phyloP scores from a whole-genome alignment of 805 yeast species.

The Candida ficus region DNA sequence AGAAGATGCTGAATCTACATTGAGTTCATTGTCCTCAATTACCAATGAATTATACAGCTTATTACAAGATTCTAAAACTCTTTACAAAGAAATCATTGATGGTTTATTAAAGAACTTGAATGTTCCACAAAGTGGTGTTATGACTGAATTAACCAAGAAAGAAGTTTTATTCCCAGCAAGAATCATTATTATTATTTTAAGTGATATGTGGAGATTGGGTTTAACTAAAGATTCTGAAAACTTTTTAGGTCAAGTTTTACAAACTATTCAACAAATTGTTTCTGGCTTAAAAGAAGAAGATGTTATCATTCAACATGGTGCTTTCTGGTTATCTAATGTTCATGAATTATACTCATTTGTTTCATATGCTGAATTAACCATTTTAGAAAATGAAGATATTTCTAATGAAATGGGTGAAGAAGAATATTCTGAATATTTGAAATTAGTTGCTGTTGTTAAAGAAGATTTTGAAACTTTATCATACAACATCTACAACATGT shows the following conservation, averaged over 20 bases:
- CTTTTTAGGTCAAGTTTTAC: conserved; percentile 82
- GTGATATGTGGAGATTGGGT: conserved; percentile 98
- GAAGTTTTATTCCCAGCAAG: conserved; percentile 96
- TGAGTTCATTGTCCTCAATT: conserved; percentile 56
- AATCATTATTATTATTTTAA: conserved; percentile 82
- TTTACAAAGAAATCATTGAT: conserved; percentile 81
- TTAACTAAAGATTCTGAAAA: conserved; percentile 87
- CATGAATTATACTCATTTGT: conserved; percentile 95
- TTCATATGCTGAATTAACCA: conserved; percentile 88
- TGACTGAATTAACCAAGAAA: conserved; percentile 75
- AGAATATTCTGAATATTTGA: conserved; percentile 86
- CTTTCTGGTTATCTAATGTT: conserved; percentile 95
- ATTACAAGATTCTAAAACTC: conserved; percentile 61
- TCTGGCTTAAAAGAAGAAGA: conserved; percentile 78
- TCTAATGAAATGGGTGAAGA: conserved; percentile 81
- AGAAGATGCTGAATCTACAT: conserved; percentile 37
- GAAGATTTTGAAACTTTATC: conserved; percentile 92
- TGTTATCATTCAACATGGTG: conserved; percentile 76
- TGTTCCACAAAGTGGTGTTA: conserved; percentile 82
- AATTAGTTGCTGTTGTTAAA: conserved; percentile 83
- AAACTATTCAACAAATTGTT: conserved; percentile 81
- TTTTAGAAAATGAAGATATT: conserved; percentile 74
- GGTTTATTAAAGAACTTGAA: conserved; percentile 80
- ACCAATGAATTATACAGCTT: conserved; percentile 70
- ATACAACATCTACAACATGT: conserved; percentile 90